A percentile compares a stretch with the other conserved stretches of the same genome.
These are phyloP conservation scores for Aspergillus hiratsukae DNA, from an alignment of 2,329 filamentous ascomycete species.

Conservation along the genomic window DNA sequence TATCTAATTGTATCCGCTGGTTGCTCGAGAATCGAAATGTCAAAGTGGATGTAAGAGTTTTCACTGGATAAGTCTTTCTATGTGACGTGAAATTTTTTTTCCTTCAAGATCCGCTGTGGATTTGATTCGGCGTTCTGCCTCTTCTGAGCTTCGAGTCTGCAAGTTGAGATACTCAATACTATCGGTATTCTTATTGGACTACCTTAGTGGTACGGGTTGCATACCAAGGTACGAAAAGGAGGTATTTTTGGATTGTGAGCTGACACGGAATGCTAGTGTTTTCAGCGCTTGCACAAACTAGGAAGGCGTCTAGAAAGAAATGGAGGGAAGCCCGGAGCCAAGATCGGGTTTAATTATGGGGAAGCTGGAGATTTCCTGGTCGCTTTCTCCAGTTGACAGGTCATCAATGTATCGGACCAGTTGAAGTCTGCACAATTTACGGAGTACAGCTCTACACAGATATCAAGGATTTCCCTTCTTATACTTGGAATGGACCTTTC, in stretches of 20 bases:
- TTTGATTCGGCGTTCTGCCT: background rate
- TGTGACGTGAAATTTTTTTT: background rate
- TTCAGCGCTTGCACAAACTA: background rate
- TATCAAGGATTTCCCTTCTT: background rate
- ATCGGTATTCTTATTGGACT: background rate
- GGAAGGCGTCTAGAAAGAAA: background rate
- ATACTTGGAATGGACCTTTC: background rate
- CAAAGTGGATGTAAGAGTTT: background rate
- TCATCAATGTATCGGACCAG: background rate
- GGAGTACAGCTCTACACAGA: background rate
- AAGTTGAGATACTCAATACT: background rate
- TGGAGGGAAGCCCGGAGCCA: background rate
- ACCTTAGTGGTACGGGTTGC: background rate
- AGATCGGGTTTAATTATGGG: background rate
- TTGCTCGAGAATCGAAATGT: background rate
- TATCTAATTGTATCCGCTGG: background rate
- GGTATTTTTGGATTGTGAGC: background rate
- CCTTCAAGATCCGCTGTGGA: constrained; percentile 20
- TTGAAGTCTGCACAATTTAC: background rate
- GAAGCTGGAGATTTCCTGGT: background rate
- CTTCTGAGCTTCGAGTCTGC: background rate
- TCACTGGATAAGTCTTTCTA: background rate
- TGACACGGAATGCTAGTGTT: background rate
- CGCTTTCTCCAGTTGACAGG: background rate
- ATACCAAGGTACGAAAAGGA: background rate